Evolutionary conservation across 2,329 filamentous ascomycete genomes (phyloP), one percentile per base, ranked within the genome.

Genomic region (Coniochaeta hoffmannii): DNA sequence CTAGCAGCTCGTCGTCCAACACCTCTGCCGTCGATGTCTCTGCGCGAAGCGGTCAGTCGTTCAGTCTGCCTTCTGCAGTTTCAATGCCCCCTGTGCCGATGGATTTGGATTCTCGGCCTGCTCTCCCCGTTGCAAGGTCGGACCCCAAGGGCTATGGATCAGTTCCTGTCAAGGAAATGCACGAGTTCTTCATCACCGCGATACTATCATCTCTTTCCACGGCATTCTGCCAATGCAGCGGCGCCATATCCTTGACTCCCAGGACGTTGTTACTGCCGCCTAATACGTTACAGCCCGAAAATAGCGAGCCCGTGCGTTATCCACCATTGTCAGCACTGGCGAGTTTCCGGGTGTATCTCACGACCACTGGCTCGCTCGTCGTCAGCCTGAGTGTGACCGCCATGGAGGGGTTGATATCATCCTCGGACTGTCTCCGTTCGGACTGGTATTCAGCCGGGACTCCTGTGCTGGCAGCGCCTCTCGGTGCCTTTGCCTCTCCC

Each of bases 131-230:
- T 10, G 17, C 22, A 51, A 58, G 63, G 14, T 51, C 57, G 17
- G 72, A 76, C 36, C 57, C 64, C 11, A 75, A 71, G 58, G 60
- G 63, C 1, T 66, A 68, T 36, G 62, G 65, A 7, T 65, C 68
- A 1, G 68, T 70, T 12, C 68, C 73, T 5, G 63, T 73, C 31
- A 76, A 73, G 57, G 73, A 74, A 17, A 71, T 77, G 5, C 78
- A 83, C 61, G 78, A 82, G 56, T 76, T 76, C 41, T 81, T 84
- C 57, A 73, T 83, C 51, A 70, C 72, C 11, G 77, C 80, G n/a
- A 67, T 77, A 10, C 68, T 82, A 15, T 72, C 76, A 2, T 76
- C 78, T n/a, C 62, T 82, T 53, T 75, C 76, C 2, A 69, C 74
- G 5, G 69, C 70, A 6, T 81, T 83, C 56, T 82, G 79, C 61